phyloP scores from a whole-genome alignment of 2,329 filamentous ascomycete species.

The Juglanconis sp. region DNA sequence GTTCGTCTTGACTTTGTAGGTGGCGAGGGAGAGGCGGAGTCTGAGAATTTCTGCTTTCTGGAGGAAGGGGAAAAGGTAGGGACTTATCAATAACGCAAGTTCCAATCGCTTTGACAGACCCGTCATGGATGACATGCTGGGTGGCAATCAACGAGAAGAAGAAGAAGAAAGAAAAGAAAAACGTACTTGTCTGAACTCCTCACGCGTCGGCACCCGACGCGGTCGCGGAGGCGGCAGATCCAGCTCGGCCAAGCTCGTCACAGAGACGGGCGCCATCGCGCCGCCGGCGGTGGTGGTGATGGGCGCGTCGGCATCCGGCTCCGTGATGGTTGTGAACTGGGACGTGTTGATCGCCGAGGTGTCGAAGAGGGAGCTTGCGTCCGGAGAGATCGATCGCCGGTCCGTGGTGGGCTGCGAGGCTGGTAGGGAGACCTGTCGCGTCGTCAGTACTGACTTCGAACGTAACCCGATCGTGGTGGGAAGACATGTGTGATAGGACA shows the following conservation, averaged over 20 bases:
- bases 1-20: constrained; percentile 72
- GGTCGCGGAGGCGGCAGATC: constrained; percentile 20
- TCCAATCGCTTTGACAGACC: neutral
- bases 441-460: no score
- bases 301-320: constrained; percentile 37
- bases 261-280: neutral
- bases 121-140: neutral
- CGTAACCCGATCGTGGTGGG: no score
- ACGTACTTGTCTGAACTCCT: constrained; percentile 51
- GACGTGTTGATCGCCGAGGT: constrained; percentile 44
- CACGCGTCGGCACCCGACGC: constrained; percentile 40
- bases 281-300: constrained; percentile 16
- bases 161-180: neutral
- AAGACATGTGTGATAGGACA: no score
- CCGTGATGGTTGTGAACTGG: constrained; percentile 47
- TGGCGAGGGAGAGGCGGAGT: constrained; percentile 66
- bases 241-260: neutral
- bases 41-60: constrained; percentile 65
- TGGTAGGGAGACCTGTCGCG: constrained; percentile 12
- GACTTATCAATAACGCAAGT: neutral
- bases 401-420: constrained; percentile 5
- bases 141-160: neutral
- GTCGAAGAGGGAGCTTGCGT: constrained; percentile 50
- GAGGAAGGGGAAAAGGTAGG: neutral
- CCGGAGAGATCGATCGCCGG: constrained; percentile 33